phyloP scores from a whole-genome alignment of 2,329 filamentous ascomycete species.

The Arthrinium puccinioides region DNA sequence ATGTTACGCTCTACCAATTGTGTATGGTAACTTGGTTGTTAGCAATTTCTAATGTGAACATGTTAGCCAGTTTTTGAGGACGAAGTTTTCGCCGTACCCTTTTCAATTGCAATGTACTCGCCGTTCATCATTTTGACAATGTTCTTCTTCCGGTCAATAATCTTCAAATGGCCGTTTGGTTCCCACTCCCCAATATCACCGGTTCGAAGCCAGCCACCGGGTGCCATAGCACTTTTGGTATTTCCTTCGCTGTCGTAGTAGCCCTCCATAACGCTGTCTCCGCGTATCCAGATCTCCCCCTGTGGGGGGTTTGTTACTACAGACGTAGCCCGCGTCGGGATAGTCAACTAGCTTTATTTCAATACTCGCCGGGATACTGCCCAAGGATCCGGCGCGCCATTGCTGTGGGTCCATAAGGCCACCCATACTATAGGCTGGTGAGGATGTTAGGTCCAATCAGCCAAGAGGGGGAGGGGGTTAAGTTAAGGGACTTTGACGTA shows the following conservation, averaged over 20 bases:
- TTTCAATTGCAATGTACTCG: conserved; percentile 79
- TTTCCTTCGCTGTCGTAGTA: conserved; percentile 77
- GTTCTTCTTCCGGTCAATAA: conserved; percentile 88
- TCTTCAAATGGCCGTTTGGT: conserved; percentile 60
- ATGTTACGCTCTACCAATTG: too few relatives aligned
- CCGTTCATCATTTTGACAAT: conserved; percentile 75
- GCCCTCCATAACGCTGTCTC: conserved; percentile 59
- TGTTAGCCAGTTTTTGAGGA: too few relatives aligned
- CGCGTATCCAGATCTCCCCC: conserved; percentile 84
- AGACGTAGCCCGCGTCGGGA: conserved; percentile 71
- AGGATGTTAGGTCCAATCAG: not conserved
- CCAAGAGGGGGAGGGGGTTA: too few relatives aligned
- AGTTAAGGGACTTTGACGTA: not conserved
- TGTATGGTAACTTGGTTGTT: too few relatives aligned
- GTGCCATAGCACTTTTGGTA: conserved; percentile 60
- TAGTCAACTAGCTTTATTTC: conserved; percentile 86
- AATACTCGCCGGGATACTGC: conserved; percentile 64
- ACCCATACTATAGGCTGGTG: conserved; percentile 41
- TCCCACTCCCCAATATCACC: conserved; percentile 80
- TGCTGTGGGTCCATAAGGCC: conserved; percentile 67
- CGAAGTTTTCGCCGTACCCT: too few relatives aligned
- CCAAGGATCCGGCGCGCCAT: conserved; percentile 68
- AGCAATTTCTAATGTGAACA: too few relatives aligned
- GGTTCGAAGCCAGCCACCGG: conserved; percentile 82
- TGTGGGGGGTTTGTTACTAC: conserved; percentile 71